phyloP scores from a whole-genome alignment of 257 asterid species.

The Linaria vulgaris region DNA sequence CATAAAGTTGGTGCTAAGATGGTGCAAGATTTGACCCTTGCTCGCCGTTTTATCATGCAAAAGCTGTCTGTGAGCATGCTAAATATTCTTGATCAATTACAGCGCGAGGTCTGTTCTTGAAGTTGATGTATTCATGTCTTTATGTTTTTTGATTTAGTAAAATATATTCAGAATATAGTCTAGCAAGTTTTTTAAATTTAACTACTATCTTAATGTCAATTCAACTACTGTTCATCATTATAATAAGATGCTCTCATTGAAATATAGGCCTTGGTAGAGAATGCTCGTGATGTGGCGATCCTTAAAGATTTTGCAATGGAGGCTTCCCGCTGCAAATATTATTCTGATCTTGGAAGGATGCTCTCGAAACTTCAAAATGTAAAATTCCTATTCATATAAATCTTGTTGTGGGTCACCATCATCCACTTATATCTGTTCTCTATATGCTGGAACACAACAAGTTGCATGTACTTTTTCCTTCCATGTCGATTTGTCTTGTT shows the following conservation, averaged over 20 bases:
- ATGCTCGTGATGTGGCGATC: constrained; percentile 68
- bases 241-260: constrained; percentile 27
- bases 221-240: constrained; percentile 16
- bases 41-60: constrained; percentile 86
- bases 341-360: constrained; percentile 87
- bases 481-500: too few species aligned
- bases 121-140: constrained; percentile 17
- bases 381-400: constrained; percentile 37
- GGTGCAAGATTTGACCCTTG: constrained; percentile 82
- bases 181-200: too few species aligned
- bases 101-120: constrained; percentile 68
- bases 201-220: constrained; percentile 5
- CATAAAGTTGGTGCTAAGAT: constrained; percentile 71
- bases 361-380: constrained; percentile 84
- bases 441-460: constrained; percentile 18
- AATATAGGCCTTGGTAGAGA: constrained; percentile 76
- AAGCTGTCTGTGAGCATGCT: constrained; percentile 88
- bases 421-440: not conserved
- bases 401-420: not conserved
- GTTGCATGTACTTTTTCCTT: constrained; percentile 7
- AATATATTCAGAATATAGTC: not conserved
- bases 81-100: constrained; percentile 77
- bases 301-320: constrained; percentile 90
- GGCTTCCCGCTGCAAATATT: constrained; percentile 82
- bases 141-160: constrained; percentile 4